phyloP scores from a whole-genome alignment of 179 eudicot species.

The Heliamphora pulchella region DNA sequence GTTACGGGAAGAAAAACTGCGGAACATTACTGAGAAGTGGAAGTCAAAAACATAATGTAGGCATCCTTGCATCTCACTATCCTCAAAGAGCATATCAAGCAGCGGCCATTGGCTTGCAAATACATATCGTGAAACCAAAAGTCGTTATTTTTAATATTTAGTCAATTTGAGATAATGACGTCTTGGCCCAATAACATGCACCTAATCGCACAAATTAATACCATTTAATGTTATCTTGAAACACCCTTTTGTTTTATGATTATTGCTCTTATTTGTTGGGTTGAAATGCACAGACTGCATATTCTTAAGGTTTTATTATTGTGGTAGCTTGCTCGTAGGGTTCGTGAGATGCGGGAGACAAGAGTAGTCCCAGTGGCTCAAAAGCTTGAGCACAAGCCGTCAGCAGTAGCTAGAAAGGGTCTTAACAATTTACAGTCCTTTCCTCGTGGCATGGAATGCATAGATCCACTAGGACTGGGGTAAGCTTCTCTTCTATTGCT shows the following conservation, averaged over 20 bases:
- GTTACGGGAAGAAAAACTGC: background rate
- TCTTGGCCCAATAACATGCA: background rate
- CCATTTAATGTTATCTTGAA: background rate
- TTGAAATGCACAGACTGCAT: background rate
- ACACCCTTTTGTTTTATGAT: background rate
- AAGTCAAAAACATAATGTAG: background rate
- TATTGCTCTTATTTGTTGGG: background rate
- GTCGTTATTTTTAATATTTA: too few species aligned
- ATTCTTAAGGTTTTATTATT: constrained; percentile 15
- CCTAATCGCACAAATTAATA: background rate
- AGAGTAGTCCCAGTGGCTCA: constrained; percentile 57
- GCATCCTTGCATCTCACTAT: background rate
- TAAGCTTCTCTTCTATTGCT: constrained; percentile 24
- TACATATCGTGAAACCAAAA: too few species aligned
- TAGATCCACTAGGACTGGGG: constrained; percentile 99
- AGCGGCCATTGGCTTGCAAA: too few species aligned
- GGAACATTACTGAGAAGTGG: too few species aligned
- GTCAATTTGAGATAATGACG: background rate
- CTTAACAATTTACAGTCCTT: constrained; percentile 71
- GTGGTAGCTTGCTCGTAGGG: constrained; percentile 91
- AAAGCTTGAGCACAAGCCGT: constrained; percentile 55
- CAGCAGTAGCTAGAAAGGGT: constrained; percentile 46
- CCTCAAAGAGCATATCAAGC: too few species aligned
- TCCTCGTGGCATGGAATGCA: constrained; percentile 95
- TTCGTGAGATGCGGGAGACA: constrained; percentile 97